Evolutionary conservation across 805 yeast species (phyloP).

Genomic region (Ogataea zsoltii): DNA sequence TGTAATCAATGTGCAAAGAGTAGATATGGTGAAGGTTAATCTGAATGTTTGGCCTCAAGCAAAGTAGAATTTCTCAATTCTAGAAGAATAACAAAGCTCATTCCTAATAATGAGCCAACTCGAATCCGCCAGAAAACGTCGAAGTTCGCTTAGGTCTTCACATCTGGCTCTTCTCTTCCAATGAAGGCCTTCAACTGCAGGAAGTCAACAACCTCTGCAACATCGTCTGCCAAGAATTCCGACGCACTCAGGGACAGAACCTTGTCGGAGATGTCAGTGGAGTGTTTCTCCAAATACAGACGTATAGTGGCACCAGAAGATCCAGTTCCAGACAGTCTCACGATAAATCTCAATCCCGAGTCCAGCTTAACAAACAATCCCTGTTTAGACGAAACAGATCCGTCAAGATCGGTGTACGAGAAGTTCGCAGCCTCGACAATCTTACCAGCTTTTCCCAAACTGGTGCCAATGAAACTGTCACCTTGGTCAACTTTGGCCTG

Average conservation of each 20-base stretch:
- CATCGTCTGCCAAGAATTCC: conserved; percentile 64
- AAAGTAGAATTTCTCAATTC: no score
- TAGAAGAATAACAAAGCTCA: no score
- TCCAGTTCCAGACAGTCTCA: conserved; percentile 95
- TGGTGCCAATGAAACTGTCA: conserved; percentile 49
- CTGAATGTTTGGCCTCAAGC: no score
- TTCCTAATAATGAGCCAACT: no score
- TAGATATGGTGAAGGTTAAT: neutral
- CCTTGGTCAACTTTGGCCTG: conserved; percentile 37
- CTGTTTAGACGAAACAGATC: conserved; percentile 83
- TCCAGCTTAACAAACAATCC: conserved; percentile 83
- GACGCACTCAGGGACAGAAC: conserved; percentile 51
- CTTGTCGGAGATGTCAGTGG: conserved; percentile 54
- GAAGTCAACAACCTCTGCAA: conserved; percentile 62
- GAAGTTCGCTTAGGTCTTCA: conserved; percentile 55
- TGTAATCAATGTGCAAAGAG: neutral
- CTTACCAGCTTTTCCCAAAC: conserved; percentile 46
- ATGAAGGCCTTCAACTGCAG: conserved; percentile 70
- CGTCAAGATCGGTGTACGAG: conserved; percentile 91
- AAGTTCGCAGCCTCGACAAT: conserved; percentile 85
- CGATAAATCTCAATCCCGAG: conserved; percentile 82
- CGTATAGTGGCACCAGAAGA: conserved; percentile 97
- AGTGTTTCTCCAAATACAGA: conserved; percentile 84
- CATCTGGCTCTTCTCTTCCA: conserved; percentile 87
- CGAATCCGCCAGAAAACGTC: no score